phyloP scores from a whole-genome alignment of 2,329 filamentous ascomycete species.

The Aspergillus neoniger region DNA sequence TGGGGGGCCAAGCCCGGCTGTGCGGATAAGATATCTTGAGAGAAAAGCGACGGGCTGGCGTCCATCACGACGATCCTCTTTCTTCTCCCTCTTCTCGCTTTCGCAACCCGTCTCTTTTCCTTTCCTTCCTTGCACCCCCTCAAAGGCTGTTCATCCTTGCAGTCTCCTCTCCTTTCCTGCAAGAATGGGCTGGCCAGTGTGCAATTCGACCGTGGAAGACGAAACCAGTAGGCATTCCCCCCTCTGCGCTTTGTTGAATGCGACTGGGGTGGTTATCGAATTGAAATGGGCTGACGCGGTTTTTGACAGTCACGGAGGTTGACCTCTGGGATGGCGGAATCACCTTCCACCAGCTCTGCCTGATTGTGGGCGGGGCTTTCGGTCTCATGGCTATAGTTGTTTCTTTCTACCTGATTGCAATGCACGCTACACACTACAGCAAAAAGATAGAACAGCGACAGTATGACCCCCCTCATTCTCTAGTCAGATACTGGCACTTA shows the following conservation, averaged over 20 bases:
- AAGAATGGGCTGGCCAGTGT: conserved; percentile 49
- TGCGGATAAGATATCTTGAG: conserved; percentile 14
- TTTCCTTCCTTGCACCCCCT: conserved; percentile 12
- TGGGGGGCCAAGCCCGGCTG: conserved; percentile 9
- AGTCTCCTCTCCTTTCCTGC: conserved; percentile 15
- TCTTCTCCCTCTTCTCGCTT: neutral
- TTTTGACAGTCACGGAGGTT: conserved; percentile 46
- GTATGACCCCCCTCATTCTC: conserved; percentile 37
- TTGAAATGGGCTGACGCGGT: conserved; percentile 5
- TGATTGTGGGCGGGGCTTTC: conserved; percentile 57
- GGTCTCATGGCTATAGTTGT: conserved; percentile 53
- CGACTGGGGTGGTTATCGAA: neutral
- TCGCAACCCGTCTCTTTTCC: conserved; percentile 11
- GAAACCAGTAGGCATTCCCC: conserved; percentile 40
- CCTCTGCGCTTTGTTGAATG: conserved; percentile 9
- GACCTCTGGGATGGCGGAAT: conserved; percentile 54
- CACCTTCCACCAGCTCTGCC: conserved; percentile 59
- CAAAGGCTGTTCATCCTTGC: conserved; percentile 5
- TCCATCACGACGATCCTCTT: neutral
- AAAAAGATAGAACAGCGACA: conserved; percentile 63
- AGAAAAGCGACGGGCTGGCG: neutral
- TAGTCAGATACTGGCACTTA: neutral
- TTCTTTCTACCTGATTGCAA: conserved; percentile 57
- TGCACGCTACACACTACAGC: conserved; percentile 62
- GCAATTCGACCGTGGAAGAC: conserved; percentile 54